Evolutionary conservation across 2,329 filamentous ascomycete species (phyloP), one percentile per base, ranked within the genome.

Genomic region (Ramularia endophylla): DNA sequence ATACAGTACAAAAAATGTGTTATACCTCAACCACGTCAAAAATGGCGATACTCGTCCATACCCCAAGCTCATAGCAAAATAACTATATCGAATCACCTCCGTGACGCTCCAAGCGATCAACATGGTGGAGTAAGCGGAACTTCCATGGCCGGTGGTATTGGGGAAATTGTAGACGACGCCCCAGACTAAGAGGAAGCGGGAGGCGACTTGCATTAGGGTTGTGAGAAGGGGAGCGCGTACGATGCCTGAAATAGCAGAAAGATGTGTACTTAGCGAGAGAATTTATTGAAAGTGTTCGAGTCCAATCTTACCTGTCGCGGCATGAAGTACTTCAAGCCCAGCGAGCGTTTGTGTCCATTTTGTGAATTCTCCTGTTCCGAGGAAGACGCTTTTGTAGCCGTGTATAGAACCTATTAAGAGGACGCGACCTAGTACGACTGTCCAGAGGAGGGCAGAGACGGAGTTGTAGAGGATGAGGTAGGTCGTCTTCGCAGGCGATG

Each of bases 1-100:
- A 67, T 98, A 98, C 16, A 98, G 77, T 27, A 95, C 69, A 57
- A 87, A 87, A 68, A 98, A 98, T 6, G 86, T 88, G 65, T 94
- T 95, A 67, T 95, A 80, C 43, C 88, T 75, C 65, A 94, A 70
- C 85, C 87, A 94, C 27, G 79, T 80, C 60, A 95, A 74, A 45
- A 74, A 69, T 1, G 57, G 62, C 0, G 88, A 86, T 20, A 84
- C 77, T 0, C 54, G 54, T 54, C 71, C 58, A 40, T 63, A 54
- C 49, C 72, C 68, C 22, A 92, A 75, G 54, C 79, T 80, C 56
- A 88, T 74, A 27, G 85, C 84, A 63, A 97, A 97, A 74, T 86
- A 98, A 35, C 79, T 77, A 74, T 98, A 98, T 40, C 92, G 83
- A 56, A 95, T 83, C 39, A 95, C 85, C 69, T 98, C 92, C 46